Percentiles rank a stretch among this genome's conserved stretches.
Conservation (phyloP, 805 yeast genomes). For the Ogataea salicorniae region DNA sequence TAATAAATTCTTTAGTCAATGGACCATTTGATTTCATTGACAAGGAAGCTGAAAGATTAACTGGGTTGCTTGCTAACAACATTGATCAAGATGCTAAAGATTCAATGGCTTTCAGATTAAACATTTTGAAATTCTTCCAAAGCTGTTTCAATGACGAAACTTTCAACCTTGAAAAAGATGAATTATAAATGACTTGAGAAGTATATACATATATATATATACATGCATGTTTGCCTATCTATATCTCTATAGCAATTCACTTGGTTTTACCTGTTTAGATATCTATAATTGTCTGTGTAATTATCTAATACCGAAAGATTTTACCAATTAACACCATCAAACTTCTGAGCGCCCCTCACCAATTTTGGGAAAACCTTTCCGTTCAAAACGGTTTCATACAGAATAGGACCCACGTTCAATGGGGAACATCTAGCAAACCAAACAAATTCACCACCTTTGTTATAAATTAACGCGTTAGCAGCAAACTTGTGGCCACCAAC, state of each 20-base stretch:
- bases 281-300: no score
- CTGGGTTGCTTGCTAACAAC: constrained; percentile 34
- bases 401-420: constrained; percentile 62
- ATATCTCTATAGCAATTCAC: no score
- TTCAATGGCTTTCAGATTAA: constrained; percentile 45
- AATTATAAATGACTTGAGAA: constrained; percentile 2
- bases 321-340: constrained; percentile 50
- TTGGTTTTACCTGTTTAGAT: no score
- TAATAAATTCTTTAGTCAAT: constrained; percentile 39
- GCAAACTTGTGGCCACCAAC: constrained; percentile 96
- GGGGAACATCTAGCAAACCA: constrained; percentile 91
- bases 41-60: constrained; percentile 43
- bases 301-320: no score
- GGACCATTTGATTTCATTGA: constrained; percentile 40
- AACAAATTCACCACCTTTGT: constrained; percentile 66
- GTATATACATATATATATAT: no score
- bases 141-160: constrained; percentile 14
- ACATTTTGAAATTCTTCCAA: constrained; percentile 38
- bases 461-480: constrained; percentile 79
- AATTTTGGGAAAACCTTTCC: constrained; percentile 67
- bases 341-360: constrained; percentile 57
- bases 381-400: constrained; percentile 67
- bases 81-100: constrained; percentile 43
- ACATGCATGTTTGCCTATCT: no score
- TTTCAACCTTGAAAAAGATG: constrained; percentile 12